Evolutionary conservation across 2,329 filamentous ascomycete species (phyloP), one percentile per base, ranked within the genome.

Genomic region (Fusarium foetens): DNA sequence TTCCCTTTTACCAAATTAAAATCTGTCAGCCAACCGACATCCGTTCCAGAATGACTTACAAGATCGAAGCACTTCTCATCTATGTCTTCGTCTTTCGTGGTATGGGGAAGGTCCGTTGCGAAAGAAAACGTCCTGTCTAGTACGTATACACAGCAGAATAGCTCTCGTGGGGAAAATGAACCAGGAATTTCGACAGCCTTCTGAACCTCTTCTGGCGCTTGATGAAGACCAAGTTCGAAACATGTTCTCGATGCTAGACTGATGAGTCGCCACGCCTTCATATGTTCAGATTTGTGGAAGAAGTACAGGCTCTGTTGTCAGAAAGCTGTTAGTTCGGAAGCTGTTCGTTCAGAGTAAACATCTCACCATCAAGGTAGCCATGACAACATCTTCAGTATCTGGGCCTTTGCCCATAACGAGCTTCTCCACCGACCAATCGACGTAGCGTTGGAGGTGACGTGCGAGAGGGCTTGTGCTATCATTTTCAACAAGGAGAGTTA

Each of bases 391-490:
- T 14, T 39, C 25, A 12, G 27, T 23, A 19, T 4, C 6, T 3
- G 35, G 35, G 19, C 14, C 13, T 29, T 4, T 13, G 3, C 35
- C 13, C 10, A n/a, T 39, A 7, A 39, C 2, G 1, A 17, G 7
- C 19, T 53, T 53, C 10, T 53, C 35, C 7, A 29, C 35, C 12
- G 51, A 27, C 35, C 51, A 53, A 39, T 53, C 51, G 14, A 53
- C 3, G 0, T n/a, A 36, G 3, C 35, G 51, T 5, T 17, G 33
- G 1, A 53, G 35, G 2, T 53, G 35, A 0, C 19, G 25, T 29
- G 35, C 51, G 2, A 53, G 2, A 12, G 51, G 51, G 10, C 35
- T 39, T 17, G 1, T 16, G 0, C 0, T 38, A 19, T 39, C 35
- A 13, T 39, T 14, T 4, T 53, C 35, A 1, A 53, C 17, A 1